These are phyloP conservation scores for Dinochytrium kinnereticum DNA, from an alignment of 371 early-diverging fungal genomes.

Conservation along the genomic window DNA sequence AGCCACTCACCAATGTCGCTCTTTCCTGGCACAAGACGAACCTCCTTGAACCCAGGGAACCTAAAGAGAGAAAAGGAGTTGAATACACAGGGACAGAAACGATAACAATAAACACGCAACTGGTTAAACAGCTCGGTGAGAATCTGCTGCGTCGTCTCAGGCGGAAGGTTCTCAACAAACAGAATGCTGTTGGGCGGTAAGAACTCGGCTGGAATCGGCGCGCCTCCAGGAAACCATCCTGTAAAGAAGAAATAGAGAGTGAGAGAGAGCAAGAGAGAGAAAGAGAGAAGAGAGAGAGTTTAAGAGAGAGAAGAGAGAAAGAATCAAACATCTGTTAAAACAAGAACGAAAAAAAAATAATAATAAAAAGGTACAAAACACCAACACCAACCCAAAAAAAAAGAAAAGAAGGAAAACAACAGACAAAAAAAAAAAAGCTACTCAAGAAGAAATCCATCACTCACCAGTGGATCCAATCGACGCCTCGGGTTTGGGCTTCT, in stretches of 20 bases:
- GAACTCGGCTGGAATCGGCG: constrained; percentile 66
- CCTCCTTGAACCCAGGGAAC: constrained; percentile 89
- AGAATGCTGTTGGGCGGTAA: constrained; percentile 85
- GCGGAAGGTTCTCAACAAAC: constrained; percentile 89
- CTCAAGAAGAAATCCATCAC: background rate
- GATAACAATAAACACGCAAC: constrained; percentile 24
- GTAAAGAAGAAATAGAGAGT: no score
- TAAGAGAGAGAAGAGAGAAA: background rate
- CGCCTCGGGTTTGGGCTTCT: constrained; percentile 41
- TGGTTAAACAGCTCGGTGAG: constrained; percentile 53
- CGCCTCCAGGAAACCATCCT: constrained; percentile 40
- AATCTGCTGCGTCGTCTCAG: constrained; percentile 53
- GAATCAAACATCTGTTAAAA: constrained; percentile 19
- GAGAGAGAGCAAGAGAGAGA: no score
- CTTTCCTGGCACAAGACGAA: constrained; percentile 88
- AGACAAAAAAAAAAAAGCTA: background rate
- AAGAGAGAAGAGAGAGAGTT: no score
- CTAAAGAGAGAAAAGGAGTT: constrained; percentile 22
- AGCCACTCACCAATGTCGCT: constrained; percentile 70
- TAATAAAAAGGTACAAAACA: background rate
- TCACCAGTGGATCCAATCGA: constrained; percentile 42
- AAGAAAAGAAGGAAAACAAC: background rate
- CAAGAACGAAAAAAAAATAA: background rate
- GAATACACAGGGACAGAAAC: background rate
- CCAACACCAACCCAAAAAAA: background rate